Base-by-base conservation (phyloP, 257 asterid species). In the Solanum boliviense region DNA sequence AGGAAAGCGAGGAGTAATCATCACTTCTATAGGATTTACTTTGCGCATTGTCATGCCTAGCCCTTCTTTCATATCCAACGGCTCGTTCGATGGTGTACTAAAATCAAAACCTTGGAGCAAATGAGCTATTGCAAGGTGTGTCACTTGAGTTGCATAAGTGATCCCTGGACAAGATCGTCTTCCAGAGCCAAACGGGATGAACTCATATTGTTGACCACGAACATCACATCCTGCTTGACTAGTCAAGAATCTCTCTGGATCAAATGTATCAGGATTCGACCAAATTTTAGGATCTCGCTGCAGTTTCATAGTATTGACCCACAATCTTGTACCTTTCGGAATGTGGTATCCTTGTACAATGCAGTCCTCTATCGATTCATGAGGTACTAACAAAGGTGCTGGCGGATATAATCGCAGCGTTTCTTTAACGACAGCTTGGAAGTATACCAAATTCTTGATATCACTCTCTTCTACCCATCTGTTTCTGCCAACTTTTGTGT, bases 161-260 rank as follows among this genome's bases (percentile, higher is more conserved):
- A 84, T 84, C 62, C 87, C 87, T 27, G 87, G 87, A 62, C 87
- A 84, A 65, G 79, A 84, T 84, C 87, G 79, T 36, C 87, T 84
- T 39, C 79, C 87, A 29, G 74, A 84, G 20, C 87, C 76, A 36
- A 84, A 84, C 3, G 87, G 87, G 27, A 84, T 84, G 75, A 60
- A 65, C 62, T 70, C 87, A 60, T 84, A 84, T 11, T 84, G 87
- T 41, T 70, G 67, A 3, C 78, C 87, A 0, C 75, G 56, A 38
- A 65, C 35, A 38, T 84, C 87, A 35, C 25, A 16, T 6, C 76
- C 38, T 84, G 3, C 79, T 35, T 67, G 87, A 70, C 78, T n/a
- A 16, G 87, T 84, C 87, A 84, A 84, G 76, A 84, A 84, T 84
- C 87, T 84, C 36, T 84, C 87, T 1, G 87, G 87, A 46, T 60